Evolutionary conservation across 2,329 filamentous ascomycete species (phyloP).

Genomic region (Trichoderma citrinoviride): DNA sequence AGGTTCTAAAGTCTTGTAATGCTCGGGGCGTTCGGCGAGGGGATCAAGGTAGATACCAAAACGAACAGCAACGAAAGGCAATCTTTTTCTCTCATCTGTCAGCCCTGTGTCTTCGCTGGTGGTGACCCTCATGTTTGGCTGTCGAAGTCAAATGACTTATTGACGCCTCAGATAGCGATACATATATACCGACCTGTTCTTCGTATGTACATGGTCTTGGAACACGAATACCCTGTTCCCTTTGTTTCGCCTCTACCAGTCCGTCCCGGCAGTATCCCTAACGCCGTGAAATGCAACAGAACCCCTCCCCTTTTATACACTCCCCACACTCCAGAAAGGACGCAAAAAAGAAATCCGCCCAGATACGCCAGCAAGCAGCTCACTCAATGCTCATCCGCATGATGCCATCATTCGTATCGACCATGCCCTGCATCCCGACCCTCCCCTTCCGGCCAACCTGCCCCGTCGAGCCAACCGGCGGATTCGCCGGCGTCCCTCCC

Average conservation of each 20-base stretch:
- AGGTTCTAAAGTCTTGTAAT: conserved; percentile 7
- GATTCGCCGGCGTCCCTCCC: conserved; percentile 31
- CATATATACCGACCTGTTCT: neutral
- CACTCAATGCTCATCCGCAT: conserved; percentile 98
- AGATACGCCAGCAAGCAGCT: neutral
- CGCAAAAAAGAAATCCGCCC: neutral
- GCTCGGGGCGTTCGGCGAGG: conserved; percentile 29
- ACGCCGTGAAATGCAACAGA: neutral
- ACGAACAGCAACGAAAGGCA: conserved; percentile 24
- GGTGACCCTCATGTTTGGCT: neutral
- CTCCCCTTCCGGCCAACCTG: conserved; percentile 57
- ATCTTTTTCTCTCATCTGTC: neutral
- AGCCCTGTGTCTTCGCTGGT: too few species aligned
- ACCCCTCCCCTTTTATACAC: too few species aligned
- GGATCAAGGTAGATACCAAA: conserved; percentile 28
- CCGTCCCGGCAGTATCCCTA: neutral
- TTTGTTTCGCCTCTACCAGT: neutral
- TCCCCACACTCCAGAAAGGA: neutral
- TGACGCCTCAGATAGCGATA: neutral
- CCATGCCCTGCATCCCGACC: conserved; percentile 88
- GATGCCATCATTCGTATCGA: conserved; percentile 87
- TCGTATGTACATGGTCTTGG: neutral
- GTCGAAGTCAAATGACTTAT: too few species aligned
- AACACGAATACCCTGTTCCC: neutral
- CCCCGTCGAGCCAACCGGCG: conserved; percentile 38